Conservation (phyloP, 352 stramenopile genomes). For the Phytophthora sp. region DNA sequence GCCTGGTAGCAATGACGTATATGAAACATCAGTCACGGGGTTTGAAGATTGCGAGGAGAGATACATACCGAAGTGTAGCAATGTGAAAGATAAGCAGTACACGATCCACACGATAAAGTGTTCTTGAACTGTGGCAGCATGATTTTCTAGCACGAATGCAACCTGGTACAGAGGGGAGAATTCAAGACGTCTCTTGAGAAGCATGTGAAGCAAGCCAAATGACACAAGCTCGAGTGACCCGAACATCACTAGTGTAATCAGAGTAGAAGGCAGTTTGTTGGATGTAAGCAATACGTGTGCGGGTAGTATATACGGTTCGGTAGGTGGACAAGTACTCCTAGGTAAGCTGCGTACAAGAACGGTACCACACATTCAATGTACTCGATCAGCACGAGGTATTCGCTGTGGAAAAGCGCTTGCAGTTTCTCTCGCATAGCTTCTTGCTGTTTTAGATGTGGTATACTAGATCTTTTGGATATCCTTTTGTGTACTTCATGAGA, state of each 20-base stretch:
- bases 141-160: slow-evolving; percentile 41
- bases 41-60: background rate
- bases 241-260: background rate
- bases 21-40: background rate
- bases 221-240: background rate
- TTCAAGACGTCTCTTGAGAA: slow-evolving; percentile 32
- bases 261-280: background rate
- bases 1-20: background rate
- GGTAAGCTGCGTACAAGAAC: slow-evolving; percentile 1
- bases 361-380: slow-evolving; percentile 1
- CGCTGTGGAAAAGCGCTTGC: slow-evolving; percentile 1
- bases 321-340: background rate
- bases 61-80: background rate
- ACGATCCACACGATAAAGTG: background rate
- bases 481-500: too few relatives aligned
- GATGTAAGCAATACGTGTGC: background rate
- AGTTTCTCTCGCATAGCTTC: too few relatives aligned
- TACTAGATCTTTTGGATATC: too few relatives aligned
- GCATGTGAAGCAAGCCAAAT: slow-evolving; percentile 4
- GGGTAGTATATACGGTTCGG: slow-evolving; percentile 6
- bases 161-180: slow-evolving; percentile 37
- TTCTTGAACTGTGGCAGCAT: slow-evolving; percentile 2
- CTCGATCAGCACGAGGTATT: slow-evolving; percentile 5
- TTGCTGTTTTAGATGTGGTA: too few relatives aligned
- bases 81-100: background rate